A percentile compares a stretch with the other conserved stretches of the same genome.
Evolutionary conservation across 2,329 filamentous ascomycete genomes (phyloP).

Genomic region (Hypoxylon sp.): DNA sequence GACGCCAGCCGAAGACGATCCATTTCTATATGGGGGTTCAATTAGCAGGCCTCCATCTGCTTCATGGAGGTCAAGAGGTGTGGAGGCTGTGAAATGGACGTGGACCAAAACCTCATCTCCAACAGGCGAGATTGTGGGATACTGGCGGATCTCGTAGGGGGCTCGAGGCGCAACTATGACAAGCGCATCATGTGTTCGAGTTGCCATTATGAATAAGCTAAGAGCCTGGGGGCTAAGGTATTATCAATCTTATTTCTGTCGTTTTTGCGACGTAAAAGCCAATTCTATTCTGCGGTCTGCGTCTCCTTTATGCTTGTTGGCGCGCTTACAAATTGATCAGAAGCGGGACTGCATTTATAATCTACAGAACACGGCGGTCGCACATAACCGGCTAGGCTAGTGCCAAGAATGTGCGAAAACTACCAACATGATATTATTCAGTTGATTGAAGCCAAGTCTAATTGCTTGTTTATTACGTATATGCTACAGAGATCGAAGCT

Average conservation of each 20-base stretch:
- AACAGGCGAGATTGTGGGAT: conserved; percentile 53
- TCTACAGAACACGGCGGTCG: neutral
- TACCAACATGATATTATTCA: neutral
- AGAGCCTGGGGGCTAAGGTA: neutral
- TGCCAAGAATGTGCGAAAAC: neutral
- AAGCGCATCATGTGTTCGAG: conserved; percentile 49
- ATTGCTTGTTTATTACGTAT: neutral
- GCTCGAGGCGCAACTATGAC: conserved; percentile 49
- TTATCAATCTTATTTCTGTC: neutral
- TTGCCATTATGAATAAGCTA: conserved; percentile 31
- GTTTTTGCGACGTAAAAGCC: neutral
- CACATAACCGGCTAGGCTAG: neutral
- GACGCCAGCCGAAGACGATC: conserved; percentile 66
- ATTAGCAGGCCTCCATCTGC: conserved; percentile 72
- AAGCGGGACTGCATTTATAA: conserved; percentile 10
- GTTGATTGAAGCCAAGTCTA: neutral
- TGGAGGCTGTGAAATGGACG: conserved; percentile 72
- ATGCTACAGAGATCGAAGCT: neutral
- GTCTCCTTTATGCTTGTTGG: conserved; percentile 1
- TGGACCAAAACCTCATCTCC: conserved; percentile 67
- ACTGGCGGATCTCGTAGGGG: conserved; percentile 49
- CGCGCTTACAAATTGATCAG: conserved; percentile 13
- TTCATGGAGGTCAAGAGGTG: conserved; percentile 73
- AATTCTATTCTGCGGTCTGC: neutral
- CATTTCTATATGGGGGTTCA: conserved; percentile 64